Evolutionary conservation across 352 stramenopile species (phyloP).

Genomic region (Pythium rishiriense): DNA sequence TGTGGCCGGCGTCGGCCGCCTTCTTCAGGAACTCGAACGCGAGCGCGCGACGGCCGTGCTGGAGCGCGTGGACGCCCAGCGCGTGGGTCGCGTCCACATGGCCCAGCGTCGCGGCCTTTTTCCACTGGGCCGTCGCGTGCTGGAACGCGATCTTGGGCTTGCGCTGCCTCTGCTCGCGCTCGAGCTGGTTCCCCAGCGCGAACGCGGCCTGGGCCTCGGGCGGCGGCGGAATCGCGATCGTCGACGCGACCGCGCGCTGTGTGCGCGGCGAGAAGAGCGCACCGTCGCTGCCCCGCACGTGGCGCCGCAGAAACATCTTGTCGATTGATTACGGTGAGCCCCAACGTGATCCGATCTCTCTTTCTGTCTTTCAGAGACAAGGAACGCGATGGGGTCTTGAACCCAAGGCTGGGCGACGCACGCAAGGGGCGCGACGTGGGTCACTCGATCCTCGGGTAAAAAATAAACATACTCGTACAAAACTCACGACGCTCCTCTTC

Average conservation of each 20-base stretch:
- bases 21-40: neutral
- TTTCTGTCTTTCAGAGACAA: too few relatives aligned
- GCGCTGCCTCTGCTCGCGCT: too few relatives aligned
- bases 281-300: neutral
- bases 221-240: neutral
- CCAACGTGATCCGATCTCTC: too few relatives aligned
- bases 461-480: too few relatives aligned
- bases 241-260: neutral
- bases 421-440: too few relatives aligned
- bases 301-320: neutral
- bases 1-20: neutral
- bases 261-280: neutral
- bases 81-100: constrained; percentile 1
- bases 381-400: too few relatives aligned
- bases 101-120: constrained; percentile 3
- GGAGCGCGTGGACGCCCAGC: neutral
- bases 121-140: constrained; percentile 1
- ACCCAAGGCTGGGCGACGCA: too few relatives aligned
- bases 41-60: neutral
- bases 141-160: neutral
- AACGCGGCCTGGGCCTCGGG: constrained; percentile 3
- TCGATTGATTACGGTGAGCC: too few relatives aligned
- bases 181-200: neutral
- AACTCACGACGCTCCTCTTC: too few relatives aligned
- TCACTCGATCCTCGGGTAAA: too few relatives aligned